Evolutionary conservation across 192 early-diverging fungal species (phyloP).

Genomic region (Chytriomyces hyalinus): DNA sequence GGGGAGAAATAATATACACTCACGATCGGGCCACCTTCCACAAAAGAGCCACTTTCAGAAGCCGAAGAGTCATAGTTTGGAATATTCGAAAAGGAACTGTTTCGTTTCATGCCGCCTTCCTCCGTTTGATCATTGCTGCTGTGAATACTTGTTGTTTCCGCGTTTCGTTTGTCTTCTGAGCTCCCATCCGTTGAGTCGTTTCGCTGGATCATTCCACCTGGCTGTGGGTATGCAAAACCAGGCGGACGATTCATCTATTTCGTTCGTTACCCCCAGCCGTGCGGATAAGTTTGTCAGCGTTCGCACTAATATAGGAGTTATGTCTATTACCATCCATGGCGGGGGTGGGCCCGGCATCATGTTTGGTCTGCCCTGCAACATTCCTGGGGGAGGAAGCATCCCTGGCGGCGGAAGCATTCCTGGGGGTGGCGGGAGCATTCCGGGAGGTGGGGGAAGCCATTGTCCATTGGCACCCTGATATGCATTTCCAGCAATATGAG

Average conservation of each 20-base stretch:
- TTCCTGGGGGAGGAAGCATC: slow-evolving; percentile 6
- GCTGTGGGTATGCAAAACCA: neutral
- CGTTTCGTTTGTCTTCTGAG: neutral
- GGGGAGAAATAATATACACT: neutral
- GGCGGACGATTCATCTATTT: neutral
- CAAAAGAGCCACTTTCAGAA: slow-evolving; percentile 4
- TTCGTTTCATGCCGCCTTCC: neutral
- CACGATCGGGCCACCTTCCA: slow-evolving; percentile 5
- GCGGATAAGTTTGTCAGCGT: neutral
- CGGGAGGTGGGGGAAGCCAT: neutral
- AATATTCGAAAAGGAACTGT: neutral
- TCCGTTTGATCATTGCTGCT: neutral
- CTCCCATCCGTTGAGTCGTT: neutral
- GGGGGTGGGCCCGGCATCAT: slow-evolving; percentile 32
- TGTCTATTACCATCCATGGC: slow-evolving; percentile 24
- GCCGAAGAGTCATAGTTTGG: neutral
- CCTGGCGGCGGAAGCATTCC: slow-evolving; percentile 31
- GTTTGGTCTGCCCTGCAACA: slow-evolving; percentile 4
- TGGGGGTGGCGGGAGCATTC: slow-evolving; percentile 7
- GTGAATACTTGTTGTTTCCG: neutral
- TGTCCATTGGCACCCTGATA: slow-evolving; percentile 19
- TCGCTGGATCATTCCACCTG: neutral
- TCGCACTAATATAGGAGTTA: neutral
- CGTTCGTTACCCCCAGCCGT: neutral
- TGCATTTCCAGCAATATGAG: no score